Percentiles rank a stretch among this genome's conserved stretches.
Evolutionary conservation across 2,329 filamentous ascomycete species (phyloP).

Genomic region (Phialocephala subalpina): DNA sequence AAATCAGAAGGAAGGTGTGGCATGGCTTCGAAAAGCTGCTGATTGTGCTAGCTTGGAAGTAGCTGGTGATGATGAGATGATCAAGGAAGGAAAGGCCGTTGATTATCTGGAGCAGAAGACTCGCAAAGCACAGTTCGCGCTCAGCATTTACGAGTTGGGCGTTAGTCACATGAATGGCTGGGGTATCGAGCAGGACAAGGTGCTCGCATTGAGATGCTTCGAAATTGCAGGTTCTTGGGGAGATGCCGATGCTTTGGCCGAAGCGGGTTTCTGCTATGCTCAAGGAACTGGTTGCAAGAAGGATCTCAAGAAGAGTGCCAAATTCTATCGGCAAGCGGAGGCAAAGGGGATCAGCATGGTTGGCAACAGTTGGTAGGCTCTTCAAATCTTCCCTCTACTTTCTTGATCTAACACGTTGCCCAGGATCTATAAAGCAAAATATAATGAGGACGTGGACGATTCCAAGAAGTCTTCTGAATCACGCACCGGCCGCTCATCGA

Average conservation of each 20-base stretch:
- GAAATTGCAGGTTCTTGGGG: conserved; percentile 97
- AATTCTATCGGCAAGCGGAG: conserved; percentile 89
- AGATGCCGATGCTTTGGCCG: conserved; percentile 90
- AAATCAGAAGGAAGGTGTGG: conserved; percentile 87
- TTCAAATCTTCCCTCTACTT: neutral
- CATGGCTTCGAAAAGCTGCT: conserved; percentile 91
- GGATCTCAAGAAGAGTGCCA: conserved; percentile 92
- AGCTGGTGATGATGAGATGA: conserved; percentile 77
- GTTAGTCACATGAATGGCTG: conserved; percentile 98
- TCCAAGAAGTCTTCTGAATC: conserved; percentile 45
- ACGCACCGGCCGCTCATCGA: conserved; percentile 45
- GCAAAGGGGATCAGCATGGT: conserved; percentile 96
- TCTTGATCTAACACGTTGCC: conserved; percentile 6
- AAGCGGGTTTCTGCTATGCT: conserved; percentile 96
- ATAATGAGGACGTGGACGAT: conserved; percentile 68
- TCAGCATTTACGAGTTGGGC: conserved; percentile 95
- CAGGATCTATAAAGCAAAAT: conserved; percentile 98
- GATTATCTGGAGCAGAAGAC: conserved; percentile 78
- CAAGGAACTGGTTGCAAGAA: conserved; percentile 95
- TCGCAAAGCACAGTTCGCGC: conserved; percentile 89
- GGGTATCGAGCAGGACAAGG: conserved; percentile 94
- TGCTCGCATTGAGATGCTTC: conserved; percentile 88
- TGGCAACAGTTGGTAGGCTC: conserved; percentile 92
- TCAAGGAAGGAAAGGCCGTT: conserved; percentile 68
- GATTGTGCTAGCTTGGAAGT: conserved; percentile 84